Base-by-base conservation (phyloP, 2,329 filamentous ascomycete species). In the Sporothrix inflata region DNA sequence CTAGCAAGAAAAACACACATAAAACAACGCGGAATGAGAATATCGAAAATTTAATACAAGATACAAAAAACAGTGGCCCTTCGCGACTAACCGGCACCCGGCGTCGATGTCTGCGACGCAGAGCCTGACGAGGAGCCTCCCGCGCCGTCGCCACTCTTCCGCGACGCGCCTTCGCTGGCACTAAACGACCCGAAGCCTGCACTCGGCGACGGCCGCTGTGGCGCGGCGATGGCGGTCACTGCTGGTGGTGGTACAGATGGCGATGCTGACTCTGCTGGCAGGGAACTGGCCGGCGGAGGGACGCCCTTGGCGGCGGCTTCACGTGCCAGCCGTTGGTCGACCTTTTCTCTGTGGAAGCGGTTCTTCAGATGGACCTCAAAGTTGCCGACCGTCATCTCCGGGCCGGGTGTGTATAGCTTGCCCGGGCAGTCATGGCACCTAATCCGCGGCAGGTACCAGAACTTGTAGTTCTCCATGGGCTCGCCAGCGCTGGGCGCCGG, bases 291-390 rank as follows among this genome's bases (percentile, higher is more conserved):
- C n/a, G 60, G 60, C 11, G 60, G 60, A 1, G 60, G 38, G 11
- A 65, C 9, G n/a, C 63, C 53, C 34, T 70, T 70, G 67, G 71
- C 70, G 67, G 71, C 70, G 1, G 57, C 69, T 1, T 73, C 73
- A 71, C 80, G 81, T 5, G 78, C 79, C 21, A 85, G 76, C 27
- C 85, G 82, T 70, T 83, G 82, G 74, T 90, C 87, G 11, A 94
- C 92, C 77, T 88, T 88, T 76, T 93, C 89, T 77, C 91, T 88
- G 80, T 99, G 96, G 69, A 87, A 85, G 57, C 92, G 89, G 81
- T 97, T 98, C 81, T 91, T 93, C 66, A 98, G 85, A 83, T 99
- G 96, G 1, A 97, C 90, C 82, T 97, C 93, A 75, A 99, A 99
- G 79, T 97, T 97, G 61, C 91, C 91, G 5, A 95, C 92, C 2